Evolutionary conservation across 2,329 filamentous ascomycete genomes (phyloP), one percentile per base, ranked within the genome.

Genomic region (Tolypocladium ophioglossoides): DNA sequence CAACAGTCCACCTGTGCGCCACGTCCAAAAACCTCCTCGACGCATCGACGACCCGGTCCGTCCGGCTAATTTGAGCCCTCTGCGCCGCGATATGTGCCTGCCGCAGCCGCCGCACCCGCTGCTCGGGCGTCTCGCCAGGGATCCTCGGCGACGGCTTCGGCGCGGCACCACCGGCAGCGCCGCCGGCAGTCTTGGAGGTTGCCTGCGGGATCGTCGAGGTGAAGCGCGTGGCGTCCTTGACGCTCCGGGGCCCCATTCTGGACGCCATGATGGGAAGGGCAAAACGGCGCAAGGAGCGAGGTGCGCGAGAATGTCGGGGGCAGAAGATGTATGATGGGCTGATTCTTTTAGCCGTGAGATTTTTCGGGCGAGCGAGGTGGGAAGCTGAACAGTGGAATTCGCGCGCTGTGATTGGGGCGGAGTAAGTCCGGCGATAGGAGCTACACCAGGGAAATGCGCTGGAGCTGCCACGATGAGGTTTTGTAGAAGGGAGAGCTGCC

Each of bases 171-270:
- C 61, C 56, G 40, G 68, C 64, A 52, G 69, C 63, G 32, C 72
- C 68, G 54, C 68, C 69, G 57, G 64, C 64, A 44, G 77, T 70
- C 67, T 87, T 87, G 61, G 83, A 82, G 59, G 79, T 78, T 62
- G 86, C 87, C 72, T 90, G 87, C 52, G 73, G 73, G 55, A 74
- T 72, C 55, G 72, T 74, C 54, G 73, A 74, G 38, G 73, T 75
- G 67, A 75, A 94, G 66, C 87, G 85, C 64, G 89, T 94, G 61
- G 89, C 88, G 69, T 91, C 88, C 63, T 82, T 82, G 68, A 87
- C 84, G 72, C 83, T 88, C 67, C 86, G 85, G 57, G 86, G 78
- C 59, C 73, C 74, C 47, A 75, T 70, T 61, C 69, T 68, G 37
- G 70, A 70, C 54, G 70, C 68, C 73, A 75, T 76, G 51, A 24